These are phyloP conservation scores for Pseudogymnoascus sp. DNA, from an alignment of 2,329 filamentous ascomycete species.

Conservation along the genomic window DNA sequence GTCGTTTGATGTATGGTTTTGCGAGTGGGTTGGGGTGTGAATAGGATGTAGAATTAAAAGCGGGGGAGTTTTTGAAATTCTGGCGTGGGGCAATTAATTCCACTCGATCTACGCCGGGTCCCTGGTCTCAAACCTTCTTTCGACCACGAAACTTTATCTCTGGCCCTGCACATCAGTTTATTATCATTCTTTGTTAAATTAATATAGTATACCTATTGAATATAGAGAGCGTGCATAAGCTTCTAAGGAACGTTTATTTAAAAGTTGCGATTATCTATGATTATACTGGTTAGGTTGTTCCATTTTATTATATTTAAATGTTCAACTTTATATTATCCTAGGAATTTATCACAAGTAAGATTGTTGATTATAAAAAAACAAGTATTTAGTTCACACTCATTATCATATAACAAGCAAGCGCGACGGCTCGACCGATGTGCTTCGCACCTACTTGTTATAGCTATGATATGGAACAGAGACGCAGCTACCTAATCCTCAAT, in stretches of 20 bases:
- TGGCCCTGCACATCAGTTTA: background rate
- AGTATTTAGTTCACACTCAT: background rate
- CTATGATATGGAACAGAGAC: background rate
- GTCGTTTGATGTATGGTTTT: background rate
- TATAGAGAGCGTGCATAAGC: background rate
- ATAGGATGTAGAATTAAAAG: background rate
- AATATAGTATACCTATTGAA: background rate
- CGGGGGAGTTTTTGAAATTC: background rate
- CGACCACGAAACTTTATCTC: background rate
- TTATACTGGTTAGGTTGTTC: background rate
- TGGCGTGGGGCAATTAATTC: constrained; percentile 6
- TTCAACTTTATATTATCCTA: background rate
- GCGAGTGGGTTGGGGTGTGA: background rate
- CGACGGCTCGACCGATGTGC: background rate
- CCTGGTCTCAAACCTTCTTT: constrained; percentile 4
- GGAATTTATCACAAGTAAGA: background rate
- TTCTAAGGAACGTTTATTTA: background rate
- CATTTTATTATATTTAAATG: background rate
- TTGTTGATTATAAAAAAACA: background rate
- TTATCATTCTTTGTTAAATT: background rate
- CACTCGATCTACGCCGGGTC: constrained; percentile 1
- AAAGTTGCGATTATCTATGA: background rate
- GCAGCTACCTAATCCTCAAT: background rate
- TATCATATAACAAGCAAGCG: background rate
- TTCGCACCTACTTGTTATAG: background rate